phyloP scores from a whole-genome alignment of 1,284 basidiomycete genomes.

The Ustilago tritici region DNA sequence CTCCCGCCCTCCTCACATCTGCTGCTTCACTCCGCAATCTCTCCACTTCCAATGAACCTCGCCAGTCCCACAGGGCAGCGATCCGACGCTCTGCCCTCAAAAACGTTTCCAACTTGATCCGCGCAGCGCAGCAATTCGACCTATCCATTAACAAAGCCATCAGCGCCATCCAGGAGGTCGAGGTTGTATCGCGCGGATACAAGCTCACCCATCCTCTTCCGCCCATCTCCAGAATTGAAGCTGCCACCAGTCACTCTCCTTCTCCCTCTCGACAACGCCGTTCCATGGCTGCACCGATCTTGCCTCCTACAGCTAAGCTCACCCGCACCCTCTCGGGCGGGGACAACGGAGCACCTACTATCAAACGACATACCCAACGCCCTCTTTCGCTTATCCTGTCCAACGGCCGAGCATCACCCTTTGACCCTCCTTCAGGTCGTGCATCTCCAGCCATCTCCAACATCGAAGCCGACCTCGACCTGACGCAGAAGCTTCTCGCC shows the following conservation, averaged over 20 bases:
- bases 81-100: conserved; percentile 28
- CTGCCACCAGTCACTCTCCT: conserved; percentile 10
- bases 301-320: conserved; percentile 23
- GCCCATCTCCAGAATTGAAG: conserved; percentile 67
- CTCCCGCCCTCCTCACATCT: conserved; percentile 2
- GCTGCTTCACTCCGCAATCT: conserved; percentile 21
- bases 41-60: conserved; percentile 1
- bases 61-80: conserved; percentile 18
- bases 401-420: conserved; percentile 34
- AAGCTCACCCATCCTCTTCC: conserved; percentile 64
- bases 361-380: conserved; percentile 31
- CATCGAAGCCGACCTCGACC: conserved; percentile 19
- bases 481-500: conserved; percentile 21
- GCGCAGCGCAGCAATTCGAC: conserved; percentile 57
- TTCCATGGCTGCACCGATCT: conserved; percentile 10
- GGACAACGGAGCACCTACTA: conserved; percentile 29
- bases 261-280: conserved; percentile 35
- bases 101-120: conserved; percentile 36
- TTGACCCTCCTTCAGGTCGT: conserved; percentile 29
- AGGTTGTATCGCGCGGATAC: conserved; percentile 66
- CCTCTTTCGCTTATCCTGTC: conserved; percentile 37
- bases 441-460: conserved; percentile 25
- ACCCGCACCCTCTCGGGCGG: conserved; percentile 45
- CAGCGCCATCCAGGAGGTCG: conserved; percentile 67
- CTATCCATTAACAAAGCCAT: conserved; percentile 59